Evolutionary conservation across 208 protist species (phyloP).

Genomic region (Novymonas esmeraldas): DNA sequence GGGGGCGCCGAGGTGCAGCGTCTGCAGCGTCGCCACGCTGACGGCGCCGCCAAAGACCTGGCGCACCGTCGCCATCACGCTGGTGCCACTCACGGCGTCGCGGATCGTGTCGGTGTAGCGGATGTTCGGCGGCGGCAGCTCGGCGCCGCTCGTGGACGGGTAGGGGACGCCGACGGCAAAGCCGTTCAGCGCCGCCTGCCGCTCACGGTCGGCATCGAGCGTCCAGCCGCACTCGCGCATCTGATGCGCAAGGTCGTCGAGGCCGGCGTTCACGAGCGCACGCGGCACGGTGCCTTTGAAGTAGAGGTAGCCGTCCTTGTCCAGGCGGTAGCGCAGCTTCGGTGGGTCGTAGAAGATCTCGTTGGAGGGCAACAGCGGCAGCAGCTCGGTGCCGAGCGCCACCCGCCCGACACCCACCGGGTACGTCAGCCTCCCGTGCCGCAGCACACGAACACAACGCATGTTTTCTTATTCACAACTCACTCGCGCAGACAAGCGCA

Average conservation of each 20-base stretch:
- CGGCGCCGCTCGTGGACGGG: constrained; percentile 31
- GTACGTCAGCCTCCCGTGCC: constrained; percentile 72
- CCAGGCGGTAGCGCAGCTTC: constrained; percentile 79
- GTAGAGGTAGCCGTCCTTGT: constrained; percentile 87
- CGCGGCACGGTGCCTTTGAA: constrained; percentile 83
- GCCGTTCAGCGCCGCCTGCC: constrained; percentile 47
- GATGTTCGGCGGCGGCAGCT: constrained; percentile 64
- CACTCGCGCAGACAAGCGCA: too few species aligned
- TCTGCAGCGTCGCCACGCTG: constrained; percentile 52
- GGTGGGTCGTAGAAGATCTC: constrained; percentile 88
- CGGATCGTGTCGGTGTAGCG: constrained; percentile 67
- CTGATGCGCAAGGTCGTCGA: constrained; percentile 72
- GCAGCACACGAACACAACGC: constrained; percentile 35
- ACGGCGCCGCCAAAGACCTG: constrained; percentile 88
- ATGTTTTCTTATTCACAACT: constrained; percentile 19
- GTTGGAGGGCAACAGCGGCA: constrained; percentile 77
- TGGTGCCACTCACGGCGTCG: constrained; percentile 71
- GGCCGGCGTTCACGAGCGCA: constrained; percentile 47
- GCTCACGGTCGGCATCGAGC: constrained; percentile 42
- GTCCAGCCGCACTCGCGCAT: constrained; percentile 71
- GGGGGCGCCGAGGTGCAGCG: constrained; percentile 70
- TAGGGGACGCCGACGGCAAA: constrained; percentile 78
- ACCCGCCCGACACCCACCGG: constrained; percentile 61
- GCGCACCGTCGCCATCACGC: constrained; percentile 79
- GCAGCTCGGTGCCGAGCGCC: constrained; percentile 60